Conservation (phyloP, 2,329 filamentous ascomycete species). For the Neophaeococcomyces aloes region DNA sequence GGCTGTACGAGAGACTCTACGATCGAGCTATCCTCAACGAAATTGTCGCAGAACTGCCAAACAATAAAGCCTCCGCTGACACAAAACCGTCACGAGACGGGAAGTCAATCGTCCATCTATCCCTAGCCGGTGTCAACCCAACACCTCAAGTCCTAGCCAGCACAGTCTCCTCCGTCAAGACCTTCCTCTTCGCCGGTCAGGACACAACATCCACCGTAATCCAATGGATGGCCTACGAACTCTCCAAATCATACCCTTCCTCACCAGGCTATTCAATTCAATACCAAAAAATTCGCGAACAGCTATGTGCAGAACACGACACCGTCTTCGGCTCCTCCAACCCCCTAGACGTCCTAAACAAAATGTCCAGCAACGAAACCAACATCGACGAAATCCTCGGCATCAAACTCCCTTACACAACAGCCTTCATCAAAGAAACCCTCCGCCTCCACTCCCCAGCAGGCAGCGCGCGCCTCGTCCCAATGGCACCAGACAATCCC, state of each 20-base stretch:
- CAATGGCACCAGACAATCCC: constrained; percentile 40
- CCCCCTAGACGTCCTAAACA: constrained; percentile 13
- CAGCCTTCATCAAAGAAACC: constrained; percentile 30
- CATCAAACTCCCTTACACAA: constrained; percentile 42
- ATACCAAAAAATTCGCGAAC: constrained; percentile 24
- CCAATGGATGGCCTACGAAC: constrained; percentile 17
- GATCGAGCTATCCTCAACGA: constrained; percentile 10
- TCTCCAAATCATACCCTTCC: constrained; percentile 13
- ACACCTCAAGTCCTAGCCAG: constrained; percentile 11
- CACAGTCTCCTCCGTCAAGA: constrained; percentile 17
- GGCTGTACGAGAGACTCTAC: constrained; percentile 15
- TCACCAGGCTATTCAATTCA: constrained; percentile 9
- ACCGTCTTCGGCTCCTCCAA: constrained; percentile 38
- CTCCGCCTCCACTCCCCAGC: constrained; percentile 26
- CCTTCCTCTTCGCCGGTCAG: constrained; percentile 19
- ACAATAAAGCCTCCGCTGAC: background rate
- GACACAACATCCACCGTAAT: constrained; percentile 22
- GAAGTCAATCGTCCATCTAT: constrained; percentile 14
- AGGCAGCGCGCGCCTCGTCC: constrained; percentile 19
- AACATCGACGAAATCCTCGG: constrained; percentile 36
- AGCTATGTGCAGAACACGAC: constrained; percentile 43
- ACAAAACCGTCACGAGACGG: background rate
- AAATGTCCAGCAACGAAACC: constrained; percentile 9
- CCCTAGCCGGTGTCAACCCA: constrained; percentile 11
- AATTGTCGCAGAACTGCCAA: constrained; percentile 11